These are phyloP conservation scores for Pterocarpus santalinus DNA, from an alignment of 306 rosid genomes.

Conservation along the genomic window DNA sequence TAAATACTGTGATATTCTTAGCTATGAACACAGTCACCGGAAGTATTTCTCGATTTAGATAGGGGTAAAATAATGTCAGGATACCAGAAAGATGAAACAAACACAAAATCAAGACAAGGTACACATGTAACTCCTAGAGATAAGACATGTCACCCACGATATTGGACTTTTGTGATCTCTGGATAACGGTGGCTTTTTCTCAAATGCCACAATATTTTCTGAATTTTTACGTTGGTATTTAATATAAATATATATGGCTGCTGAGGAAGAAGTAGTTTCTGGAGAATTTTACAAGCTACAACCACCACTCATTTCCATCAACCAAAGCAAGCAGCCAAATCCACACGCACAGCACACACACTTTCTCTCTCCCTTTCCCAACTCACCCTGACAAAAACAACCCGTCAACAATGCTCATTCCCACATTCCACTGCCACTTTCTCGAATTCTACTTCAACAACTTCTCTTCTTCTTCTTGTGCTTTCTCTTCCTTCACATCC, in stretches of 20 bases:
- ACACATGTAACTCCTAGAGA: background rate
- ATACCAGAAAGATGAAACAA: too few relatives aligned
- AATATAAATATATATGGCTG: slow-evolving; percentile 23
- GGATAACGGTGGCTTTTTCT: slow-evolving; percentile 31
- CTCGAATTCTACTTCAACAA: slow-evolving; percentile 32
- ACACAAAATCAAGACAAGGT: background rate
- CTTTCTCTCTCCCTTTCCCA: slow-evolving; percentile 33
- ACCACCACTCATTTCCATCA: slow-evolving; percentile 69
- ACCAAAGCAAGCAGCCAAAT: slow-evolving; percentile 58
- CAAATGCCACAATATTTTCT: slow-evolving; percentile 25
- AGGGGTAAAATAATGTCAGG: background rate
- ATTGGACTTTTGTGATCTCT: background rate
- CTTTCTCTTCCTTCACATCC: slow-evolving; percentile 50
- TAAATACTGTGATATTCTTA: too few relatives aligned
- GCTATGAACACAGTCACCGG: too few relatives aligned
- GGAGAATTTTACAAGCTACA: slow-evolving; percentile 14
- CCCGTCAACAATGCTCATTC: slow-evolving; percentile 48
- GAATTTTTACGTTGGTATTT: background rate
- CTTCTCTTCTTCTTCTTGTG: slow-evolving; percentile 9
- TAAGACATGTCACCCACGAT: background rate
- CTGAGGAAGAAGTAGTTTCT: background rate
- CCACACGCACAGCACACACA: slow-evolving; percentile 41
- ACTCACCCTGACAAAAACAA: slow-evolving; percentile 18
- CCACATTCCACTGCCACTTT: slow-evolving; percentile 40
- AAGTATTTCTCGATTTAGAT: background rate